Conservation (phyloP, 2,329 filamentous ascomycete genomes). For the Botryotinia globosa region DNA sequence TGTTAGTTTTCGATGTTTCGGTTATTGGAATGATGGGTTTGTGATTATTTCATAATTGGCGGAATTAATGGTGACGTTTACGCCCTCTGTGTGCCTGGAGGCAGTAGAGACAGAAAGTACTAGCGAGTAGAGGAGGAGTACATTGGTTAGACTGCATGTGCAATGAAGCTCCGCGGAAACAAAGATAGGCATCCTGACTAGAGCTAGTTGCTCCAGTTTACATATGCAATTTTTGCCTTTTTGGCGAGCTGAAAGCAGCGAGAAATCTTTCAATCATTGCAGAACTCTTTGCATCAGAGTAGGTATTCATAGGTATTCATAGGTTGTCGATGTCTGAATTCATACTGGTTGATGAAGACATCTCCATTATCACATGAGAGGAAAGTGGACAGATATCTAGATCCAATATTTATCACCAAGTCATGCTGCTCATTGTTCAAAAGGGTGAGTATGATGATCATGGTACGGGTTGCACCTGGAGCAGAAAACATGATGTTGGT, state of each 20-base stretch:
- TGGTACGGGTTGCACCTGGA: fast-evolving
- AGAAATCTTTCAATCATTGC: background rate
- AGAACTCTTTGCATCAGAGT: background rate
- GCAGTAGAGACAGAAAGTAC: background rate
- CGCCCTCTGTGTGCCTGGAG: background rate
- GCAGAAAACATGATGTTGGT: background rate
- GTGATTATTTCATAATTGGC: background rate
- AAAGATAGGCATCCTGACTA: background rate
- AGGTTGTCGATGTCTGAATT: background rate
- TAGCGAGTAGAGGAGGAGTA: background rate
- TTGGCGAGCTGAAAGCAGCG: background rate
- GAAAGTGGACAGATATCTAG: background rate
- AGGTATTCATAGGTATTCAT: background rate
- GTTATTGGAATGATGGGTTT: background rate
- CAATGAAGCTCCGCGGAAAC: background rate
- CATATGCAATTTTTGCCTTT: background rate
- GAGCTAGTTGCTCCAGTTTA: background rate
- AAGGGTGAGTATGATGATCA: background rate
- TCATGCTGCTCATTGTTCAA: background rate
- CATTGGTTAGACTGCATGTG: background rate
- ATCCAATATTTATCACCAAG: background rate
- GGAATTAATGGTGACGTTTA: background rate
- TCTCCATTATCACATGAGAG: background rate
- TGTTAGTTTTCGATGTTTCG: background rate
- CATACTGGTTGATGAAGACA: background rate